These are phyloP conservation scores for Suillus alpinus DNA, from an alignment of 768 basidiomycete species.

Conservation along the genomic window DNA sequence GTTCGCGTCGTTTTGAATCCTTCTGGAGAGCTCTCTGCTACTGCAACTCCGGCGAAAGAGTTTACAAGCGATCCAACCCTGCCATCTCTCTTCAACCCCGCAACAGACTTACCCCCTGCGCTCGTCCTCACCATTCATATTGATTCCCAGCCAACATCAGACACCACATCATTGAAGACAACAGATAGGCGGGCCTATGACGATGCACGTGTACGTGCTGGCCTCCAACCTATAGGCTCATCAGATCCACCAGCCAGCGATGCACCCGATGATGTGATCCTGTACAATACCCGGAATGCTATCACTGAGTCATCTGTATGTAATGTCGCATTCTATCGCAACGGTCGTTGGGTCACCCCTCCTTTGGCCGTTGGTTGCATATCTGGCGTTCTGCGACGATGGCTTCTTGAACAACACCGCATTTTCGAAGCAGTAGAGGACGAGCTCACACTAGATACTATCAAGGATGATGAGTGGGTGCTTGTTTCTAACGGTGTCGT, in stretches of 20 bases:
- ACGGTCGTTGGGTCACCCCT: conserved; percentile 64
- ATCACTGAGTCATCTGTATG: conserved; percentile 69
- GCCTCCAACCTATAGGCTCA: conserved; percentile 34
- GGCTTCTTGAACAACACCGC: conserved; percentile 58
- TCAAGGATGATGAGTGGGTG: conserved; percentile 59
- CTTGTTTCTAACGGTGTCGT: conserved; percentile 71
- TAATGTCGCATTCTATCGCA: conserved; percentile 68
- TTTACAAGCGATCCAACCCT: conserved; percentile 40
- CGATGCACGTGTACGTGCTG: conserved; percentile 56
- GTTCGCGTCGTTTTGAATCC: conserved; percentile 49
- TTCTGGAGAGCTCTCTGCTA: conserved; percentile 37
- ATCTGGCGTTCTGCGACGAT: conserved; percentile 66
- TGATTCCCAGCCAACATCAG: conserved; percentile 52
- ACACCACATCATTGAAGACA: conserved; percentile 64
- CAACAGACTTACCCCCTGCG: conserved; percentile 32
- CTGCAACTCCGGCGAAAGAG: conserved; percentile 29
- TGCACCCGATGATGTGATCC: conserved; percentile 53
- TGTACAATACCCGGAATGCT: conserved; percentile 50
- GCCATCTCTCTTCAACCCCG: conserved; percentile 35
- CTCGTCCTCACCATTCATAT: conserved; percentile 49
- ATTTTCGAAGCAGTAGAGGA: conserved; percentile 50
- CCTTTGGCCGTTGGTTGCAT: conserved; percentile 60
- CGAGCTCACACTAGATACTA: conserved; percentile 38
- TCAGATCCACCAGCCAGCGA: conserved; percentile 1
- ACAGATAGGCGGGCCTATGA: conserved; percentile 60